Evolutionary conservation across 352 stramenopile species (phyloP).

Genomic region (Saprolegnia diclina): DNA sequence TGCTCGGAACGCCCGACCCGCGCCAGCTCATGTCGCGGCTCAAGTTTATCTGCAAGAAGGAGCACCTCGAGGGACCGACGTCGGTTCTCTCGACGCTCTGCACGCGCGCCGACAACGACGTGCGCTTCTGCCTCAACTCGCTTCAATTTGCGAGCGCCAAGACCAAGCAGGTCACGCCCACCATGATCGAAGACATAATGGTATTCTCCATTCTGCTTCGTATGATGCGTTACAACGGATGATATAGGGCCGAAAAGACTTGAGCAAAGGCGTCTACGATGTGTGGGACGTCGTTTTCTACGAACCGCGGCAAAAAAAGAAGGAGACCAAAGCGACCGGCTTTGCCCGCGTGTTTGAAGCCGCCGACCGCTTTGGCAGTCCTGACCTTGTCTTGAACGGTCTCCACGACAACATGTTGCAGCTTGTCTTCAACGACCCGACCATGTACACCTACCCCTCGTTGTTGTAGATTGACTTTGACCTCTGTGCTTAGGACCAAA

Average conservation of each 20-base stretch:
- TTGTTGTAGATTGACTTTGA: not conserved
- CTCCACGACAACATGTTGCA: constrained; percentile 86
- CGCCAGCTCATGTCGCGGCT: constrained; percentile 88
- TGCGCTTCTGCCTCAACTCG: constrained; percentile 94
- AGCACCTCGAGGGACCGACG: constrained; percentile 72
- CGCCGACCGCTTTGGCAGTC: constrained; percentile 69
- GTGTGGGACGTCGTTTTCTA: constrained; percentile 73
- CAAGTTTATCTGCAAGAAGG: constrained; percentile 86
- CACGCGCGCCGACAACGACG: constrained; percentile 79
- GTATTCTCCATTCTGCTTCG: not conserved
- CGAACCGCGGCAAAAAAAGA: constrained; percentile 45
- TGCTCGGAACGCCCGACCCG: constrained; percentile 79
- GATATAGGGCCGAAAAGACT: constrained; percentile 24
- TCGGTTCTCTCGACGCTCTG: constrained; percentile 57
- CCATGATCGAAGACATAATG: constrained; percentile 26
- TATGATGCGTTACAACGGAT: not conserved
- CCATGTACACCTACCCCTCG: constrained; percentile 38
- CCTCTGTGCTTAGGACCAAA: constrained; percentile 36
- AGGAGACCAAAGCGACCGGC: constrained; percentile 31
- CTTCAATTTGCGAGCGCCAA: constrained; percentile 91
- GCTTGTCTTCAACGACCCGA: constrained; percentile 87
- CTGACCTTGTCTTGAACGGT: constrained; percentile 67
- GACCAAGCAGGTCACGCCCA: constrained; percentile 32
- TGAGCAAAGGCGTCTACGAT: constrained; percentile 38
- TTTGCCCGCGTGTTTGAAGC: constrained; percentile 63